Evolutionary conservation across 257 asterid species (phyloP), one percentile per base, ranked within the genome.

Genomic region (Solanum lycopersicoides): DNA sequence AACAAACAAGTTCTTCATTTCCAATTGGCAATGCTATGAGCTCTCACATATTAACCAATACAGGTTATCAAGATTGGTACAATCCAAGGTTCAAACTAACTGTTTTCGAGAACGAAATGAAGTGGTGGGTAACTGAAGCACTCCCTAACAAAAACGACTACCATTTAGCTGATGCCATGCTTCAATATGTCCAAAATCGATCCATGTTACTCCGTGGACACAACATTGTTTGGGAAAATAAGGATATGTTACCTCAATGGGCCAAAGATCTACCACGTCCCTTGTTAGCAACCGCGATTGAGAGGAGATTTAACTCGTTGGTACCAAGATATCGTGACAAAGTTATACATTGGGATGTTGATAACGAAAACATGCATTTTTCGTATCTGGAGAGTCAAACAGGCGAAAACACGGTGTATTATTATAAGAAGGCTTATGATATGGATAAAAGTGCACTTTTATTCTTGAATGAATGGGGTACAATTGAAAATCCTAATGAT

Each of bases 11-110:
- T 2, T 59, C 88, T 20, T 56, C 30, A 35, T 91, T 89, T 74
- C 90, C 91, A 35, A 88, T 93, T 80, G 95, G 95, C 85, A 89
- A 92, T 18, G 94, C 95, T 25, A 93, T 93, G 5, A 92, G 92
- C 10, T 42, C n/a, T 21, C 87, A 89, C 71, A 93, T 93, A 30
- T 75, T 93, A 3, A 90, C 79, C 75, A 90, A 92, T 53, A 10
- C 83, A 3, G 60, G 18, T 0, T 93, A 93, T 84, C 94, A 92
- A 94, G 93, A 89, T n/a, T 89, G 91, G 89, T 83, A 89, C 84
- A 41, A 69, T 14, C 23, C 88, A 65, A 83, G 89, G 20, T 91
- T 91, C 86, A 83, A 20, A 30, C n/a, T 89, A 86, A 87, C 90
- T 2, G 89, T 89, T 32, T 91, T 89, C 13, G 92, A 89, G 75